Evolutionary conservation across 169 alveolate genomes (phyloP), one percentile per base, ranked within the genome.

Genomic region (Plasmodium falciparum): DNA sequence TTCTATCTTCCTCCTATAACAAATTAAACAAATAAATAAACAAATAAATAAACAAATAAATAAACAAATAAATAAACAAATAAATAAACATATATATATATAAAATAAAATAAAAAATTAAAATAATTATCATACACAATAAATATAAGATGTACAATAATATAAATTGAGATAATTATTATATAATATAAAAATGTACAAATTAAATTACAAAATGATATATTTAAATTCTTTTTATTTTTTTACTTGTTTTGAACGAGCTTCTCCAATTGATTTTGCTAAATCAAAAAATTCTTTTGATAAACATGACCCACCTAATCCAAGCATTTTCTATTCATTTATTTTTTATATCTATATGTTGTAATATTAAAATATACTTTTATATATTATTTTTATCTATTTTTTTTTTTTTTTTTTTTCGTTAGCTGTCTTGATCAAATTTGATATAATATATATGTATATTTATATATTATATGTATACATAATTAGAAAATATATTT

Each of bases 1-100:
- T 96, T 88, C 96, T 95, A 65, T 97, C 98, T 89, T 97, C 98
- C 92, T 97, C n/a, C n/a, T n/a, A n/a, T n/a, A n/a, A n/a, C n/a
- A n/a, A n/a, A n/a, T n/a, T n/a, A n/a, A n/a, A n/a, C n/a, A n/a
- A n/a, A n/a, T n/a, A n/a, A n/a, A n/a, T n/a, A n/a, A n/a, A n/a
- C n/a, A n/a, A n/a, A n/a, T n/a, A n/a, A n/a, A n/a, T n/a, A n/a
- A n/a, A n/a, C n/a, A n/a, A n/a, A n/a, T n/a, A n/a, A n/a, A n/a
- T n/a, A n/a, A n/a, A n/a, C n/a, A n/a, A n/a, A n/a, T n/a, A n/a
- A n/a, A n/a, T n/a, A n/a, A n/a, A n/a, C n/a, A n/a, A n/a, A n/a
- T n/a, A n/a, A n/a, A n/a, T n/a, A 13, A 17, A 3, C 43, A 67
- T n/a, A 66, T 33, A 47, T 12, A 47, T 22, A 70, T 33, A 52